A percentile compares a stretch with the other conserved stretches of the same genome.
phyloP scores from a whole-genome alignment of 2,329 filamentous ascomycete species.

The Beauveria varroae region DNA sequence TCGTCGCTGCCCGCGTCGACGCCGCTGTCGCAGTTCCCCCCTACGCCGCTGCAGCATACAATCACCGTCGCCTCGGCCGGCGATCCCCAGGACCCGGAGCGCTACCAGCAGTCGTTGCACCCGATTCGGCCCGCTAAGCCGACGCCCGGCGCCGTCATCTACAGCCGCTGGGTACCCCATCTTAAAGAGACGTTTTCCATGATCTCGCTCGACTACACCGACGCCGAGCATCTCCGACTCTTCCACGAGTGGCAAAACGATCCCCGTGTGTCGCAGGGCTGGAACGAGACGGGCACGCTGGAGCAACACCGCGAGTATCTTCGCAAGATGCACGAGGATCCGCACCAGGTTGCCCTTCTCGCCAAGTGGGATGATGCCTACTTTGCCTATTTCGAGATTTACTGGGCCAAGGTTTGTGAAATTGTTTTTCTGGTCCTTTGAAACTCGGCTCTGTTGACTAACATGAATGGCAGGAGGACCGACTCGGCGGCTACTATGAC shows the following conservation, averaged over 20 bases:
- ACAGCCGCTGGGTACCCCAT: constrained; percentile 73
- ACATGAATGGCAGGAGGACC: constrained; percentile 37
- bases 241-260: constrained; percentile 83
- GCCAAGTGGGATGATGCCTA: constrained; percentile 62
- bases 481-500: constrained; percentile 48
- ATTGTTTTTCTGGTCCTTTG: no score
- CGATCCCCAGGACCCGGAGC: constrained; percentile 32
- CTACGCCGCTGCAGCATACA: constrained; percentile 41
- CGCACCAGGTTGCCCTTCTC: constrained; percentile 63
- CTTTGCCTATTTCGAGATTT: constrained; percentile 76
- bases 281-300: constrained; percentile 71
- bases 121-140: constrained; percentile 67
- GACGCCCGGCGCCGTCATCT: constrained; percentile 59
- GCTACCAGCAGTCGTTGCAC: constrained; percentile 53
- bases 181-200: constrained; percentile 71
- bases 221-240: constrained; percentile 56
- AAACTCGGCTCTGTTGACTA: background rate
- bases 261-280: constrained; percentile 69
- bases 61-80: constrained; percentile 30
- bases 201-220: constrained; percentile 60
- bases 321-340: constrained; percentile 58
- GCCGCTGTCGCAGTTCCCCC: constrained; percentile 38
- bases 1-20: constrained; percentile 26
- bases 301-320: constrained; percentile 70
- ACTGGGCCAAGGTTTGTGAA: constrained; percentile 56